Evolutionary conservation across 2,329 filamentous ascomycete species (phyloP), one percentile per base, ranked within the genome.

Genomic region (Plenodomus lindquistii): DNA sequence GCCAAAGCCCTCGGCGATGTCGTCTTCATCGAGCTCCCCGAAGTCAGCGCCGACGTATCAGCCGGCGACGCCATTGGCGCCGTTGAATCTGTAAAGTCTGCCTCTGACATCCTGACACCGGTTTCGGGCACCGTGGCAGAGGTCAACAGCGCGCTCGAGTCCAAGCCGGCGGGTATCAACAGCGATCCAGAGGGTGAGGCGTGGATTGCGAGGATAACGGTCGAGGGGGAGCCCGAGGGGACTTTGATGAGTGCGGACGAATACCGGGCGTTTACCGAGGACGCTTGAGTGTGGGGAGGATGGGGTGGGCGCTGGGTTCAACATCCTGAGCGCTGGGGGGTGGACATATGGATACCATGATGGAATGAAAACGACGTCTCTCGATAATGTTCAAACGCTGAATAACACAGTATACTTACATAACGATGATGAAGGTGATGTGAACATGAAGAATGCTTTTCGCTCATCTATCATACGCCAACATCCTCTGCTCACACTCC

Each of bases 81-180:
- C 52, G 93, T 99, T 63, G 94, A 99, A 80, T 97, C 91, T 2
- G 94, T 99, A 75, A 99, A 99, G 82, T 94, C 88, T 55, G 94
- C 94, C n/a, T 93, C 90, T 56, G 94, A 99, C 73, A 96, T 99
- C 79, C 88, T 96, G 77, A 86, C 91, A 13, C 94, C 94, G 16
- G 83, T 97, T 59, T 77, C 81, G 43, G 93, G 93, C 69, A 88
- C 78, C 61, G 84, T 99, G 52, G 81, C 84, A 31, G 83, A 87
- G 67, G 80, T 86, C 65, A 99, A 99, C 78, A 68, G 70, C 10
- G 69, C 79, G 51, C 82, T 99, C 54, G 89, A 95, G 74, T 87
- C 94, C 73, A 92, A 88, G 79, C 93, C 94, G 18, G 83, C 83
- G 51, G 86, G 83, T 46, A 91, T 99, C 78, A 99, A 97, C 80